phyloP scores from a whole-genome alignment of 2,329 filamentous ascomycete species.

The Colletotrichum navitas region DNA sequence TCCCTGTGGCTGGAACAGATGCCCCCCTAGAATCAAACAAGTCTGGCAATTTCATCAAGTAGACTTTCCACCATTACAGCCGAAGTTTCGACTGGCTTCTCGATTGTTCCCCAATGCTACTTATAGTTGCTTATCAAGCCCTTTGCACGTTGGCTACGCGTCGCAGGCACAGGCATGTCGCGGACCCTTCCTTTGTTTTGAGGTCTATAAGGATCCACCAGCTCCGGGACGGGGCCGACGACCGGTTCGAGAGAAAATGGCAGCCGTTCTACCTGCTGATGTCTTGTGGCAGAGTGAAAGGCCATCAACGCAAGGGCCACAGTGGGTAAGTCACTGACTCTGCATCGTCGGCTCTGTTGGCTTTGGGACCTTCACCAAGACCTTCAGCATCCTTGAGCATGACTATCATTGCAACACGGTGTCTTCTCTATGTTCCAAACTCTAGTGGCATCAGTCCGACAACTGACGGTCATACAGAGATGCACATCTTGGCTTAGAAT shows the following conservation, averaged over 20 bases:
- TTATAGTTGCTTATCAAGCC: too few relatives aligned
- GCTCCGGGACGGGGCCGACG: neutral
- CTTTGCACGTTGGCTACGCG: neutral
- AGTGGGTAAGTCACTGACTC: too few relatives aligned
- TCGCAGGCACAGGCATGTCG: neutral
- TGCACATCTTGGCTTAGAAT: neutral
- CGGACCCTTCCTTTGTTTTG: neutral
- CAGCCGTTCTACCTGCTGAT: neutral
- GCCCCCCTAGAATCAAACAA: neutral
- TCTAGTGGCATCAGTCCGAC: neutral
- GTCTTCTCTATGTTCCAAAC: neutral
- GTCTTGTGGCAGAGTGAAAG: too few relatives aligned
- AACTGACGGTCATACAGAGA: neutral
- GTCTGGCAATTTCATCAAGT: neutral
- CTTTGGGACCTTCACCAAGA: too few relatives aligned
- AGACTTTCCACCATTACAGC: neutral
- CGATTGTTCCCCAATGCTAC: neutral
- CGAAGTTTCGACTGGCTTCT: neutral
- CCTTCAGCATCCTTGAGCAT: too few relatives aligned
- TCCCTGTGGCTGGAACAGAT: neutral
- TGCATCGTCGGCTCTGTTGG: too few relatives aligned
- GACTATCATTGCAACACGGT: too few relatives aligned
- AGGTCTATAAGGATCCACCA: neutral
- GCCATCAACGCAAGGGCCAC: too few relatives aligned
- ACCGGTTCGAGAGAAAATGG: neutral